Evolutionary conservation across 2,329 filamentous ascomycete genomes (phyloP).

Genomic region (Arthrobotrys sinensis): DNA sequence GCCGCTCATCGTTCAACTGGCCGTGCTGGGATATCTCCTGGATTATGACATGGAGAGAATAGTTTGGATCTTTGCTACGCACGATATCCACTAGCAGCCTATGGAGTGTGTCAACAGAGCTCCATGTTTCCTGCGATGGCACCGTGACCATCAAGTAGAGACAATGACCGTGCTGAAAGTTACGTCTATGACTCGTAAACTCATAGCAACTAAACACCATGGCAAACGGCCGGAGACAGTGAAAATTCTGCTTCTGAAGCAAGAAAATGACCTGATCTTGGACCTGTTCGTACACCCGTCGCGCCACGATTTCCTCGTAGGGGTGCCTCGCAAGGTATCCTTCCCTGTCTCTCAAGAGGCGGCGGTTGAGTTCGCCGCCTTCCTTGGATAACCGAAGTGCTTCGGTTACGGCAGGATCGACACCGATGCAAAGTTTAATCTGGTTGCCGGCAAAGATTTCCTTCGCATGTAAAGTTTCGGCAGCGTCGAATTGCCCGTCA

Average conservation of each 20-base stretch:
- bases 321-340: conserved; percentile 46
- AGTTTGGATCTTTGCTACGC: conserved; percentile 11
- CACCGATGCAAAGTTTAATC: conserved; percentile 58
- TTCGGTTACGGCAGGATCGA: conserved; percentile 47
- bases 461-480: conserved; percentile 40
- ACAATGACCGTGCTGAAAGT: conserved; percentile 56
- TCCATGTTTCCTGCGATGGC: conserved; percentile 20
- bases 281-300: conserved; percentile 31
- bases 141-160: conserved; percentile 54
- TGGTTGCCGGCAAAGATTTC: conserved; percentile 53
- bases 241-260: conserved; percentile 10
- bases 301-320: conserved; percentile 22
- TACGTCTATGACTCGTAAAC: conserved; percentile 52
- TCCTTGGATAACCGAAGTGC: conserved; percentile 54
- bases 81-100: conserved; percentile 20
- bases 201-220: conserved; percentile 57
- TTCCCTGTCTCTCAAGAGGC: conserved; percentile 48
- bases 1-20: conserved; percentile 12
- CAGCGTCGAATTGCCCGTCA: conserved; percentile 41
- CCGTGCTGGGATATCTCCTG: conserved; percentile 36
- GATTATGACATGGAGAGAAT: conserved; percentile 38
- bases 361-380: conserved; percentile 44
- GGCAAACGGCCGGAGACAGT: conserved; percentile 46
- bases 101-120: conserved; percentile 7
- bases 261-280: conserved; percentile 21